phyloP scores from a whole-genome alignment of 352 stramenopile species.

The Phytophthora parvispora region DNA sequence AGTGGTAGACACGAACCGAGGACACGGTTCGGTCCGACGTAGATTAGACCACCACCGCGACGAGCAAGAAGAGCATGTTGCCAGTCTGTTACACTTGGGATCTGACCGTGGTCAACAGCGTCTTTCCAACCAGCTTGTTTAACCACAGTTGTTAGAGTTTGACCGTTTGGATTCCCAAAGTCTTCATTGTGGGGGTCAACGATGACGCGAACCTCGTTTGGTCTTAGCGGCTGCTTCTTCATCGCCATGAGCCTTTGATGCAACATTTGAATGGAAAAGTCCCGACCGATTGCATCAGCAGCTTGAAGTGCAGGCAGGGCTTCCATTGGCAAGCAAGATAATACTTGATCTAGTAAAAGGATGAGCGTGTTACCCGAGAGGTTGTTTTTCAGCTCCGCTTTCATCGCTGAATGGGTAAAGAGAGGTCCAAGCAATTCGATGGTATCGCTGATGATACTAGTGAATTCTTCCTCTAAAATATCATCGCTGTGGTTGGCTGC shows the following conservation, averaged over 20 bases:
- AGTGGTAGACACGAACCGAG: conserved; percentile 61
- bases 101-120: conserved; percentile 61
- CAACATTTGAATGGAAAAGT: conserved; percentile 82
- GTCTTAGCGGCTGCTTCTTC: conserved; percentile 63
- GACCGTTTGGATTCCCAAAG: conserved; percentile 30
- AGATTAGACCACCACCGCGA: conserved; percentile 71
- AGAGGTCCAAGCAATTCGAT: conserved; percentile 57
- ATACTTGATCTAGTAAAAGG: conserved; percentile 63
- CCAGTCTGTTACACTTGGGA: conserved; percentile 76
- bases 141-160: conserved; percentile 57
- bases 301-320: conserved; percentile 52
- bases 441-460: conserved; percentile 54
- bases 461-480: conserved; percentile 63
- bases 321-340: conserved; percentile 67
- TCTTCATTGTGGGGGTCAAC: conserved; percentile 77
- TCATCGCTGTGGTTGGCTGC: conserved; percentile 31
- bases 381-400: conserved; percentile 49
- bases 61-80: conserved; percentile 69
- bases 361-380: conserved; percentile 53
- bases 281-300: conserved; percentile 62
- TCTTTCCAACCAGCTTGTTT: conserved; percentile 73
- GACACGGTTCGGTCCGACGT: conserved; percentile 75
- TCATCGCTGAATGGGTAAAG: conserved; percentile 61
- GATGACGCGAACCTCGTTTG: conserved; percentile 72
- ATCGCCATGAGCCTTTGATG: conserved; percentile 56